Percentiles rank a stretch among this genome's conserved stretches.
These are phyloP conservation scores for Letharia columbiana DNA, from an alignment of 495 filamentous ascomycete genomes.

Conservation along the genomic window DNA sequence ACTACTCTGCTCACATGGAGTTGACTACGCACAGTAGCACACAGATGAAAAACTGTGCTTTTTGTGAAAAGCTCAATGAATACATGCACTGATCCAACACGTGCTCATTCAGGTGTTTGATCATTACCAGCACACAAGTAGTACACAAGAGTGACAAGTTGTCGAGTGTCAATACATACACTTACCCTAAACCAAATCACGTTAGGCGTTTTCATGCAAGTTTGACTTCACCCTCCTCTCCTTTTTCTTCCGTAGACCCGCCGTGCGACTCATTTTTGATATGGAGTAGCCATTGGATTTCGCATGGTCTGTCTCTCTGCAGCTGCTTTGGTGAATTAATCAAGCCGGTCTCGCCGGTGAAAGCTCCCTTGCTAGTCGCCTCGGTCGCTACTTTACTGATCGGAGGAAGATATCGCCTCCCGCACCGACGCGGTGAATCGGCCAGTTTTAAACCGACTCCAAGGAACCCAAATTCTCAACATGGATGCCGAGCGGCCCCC, in stretches of 20 bases:
- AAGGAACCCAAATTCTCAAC: not conserved
- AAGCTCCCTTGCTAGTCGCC: too few relatives aligned
- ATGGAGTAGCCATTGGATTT: not conserved
- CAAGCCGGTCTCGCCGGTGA: not conserved
- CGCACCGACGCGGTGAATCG: slow-evolving; percentile 16
- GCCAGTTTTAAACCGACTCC: slow-evolving; percentile 8
- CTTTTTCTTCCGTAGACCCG: not conserved
- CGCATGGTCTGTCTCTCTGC: not conserved
- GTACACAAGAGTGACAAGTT: too few relatives aligned
- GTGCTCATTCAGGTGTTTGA: not conserved
- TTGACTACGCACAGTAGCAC: not conserved
- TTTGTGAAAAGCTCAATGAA: not conserved
- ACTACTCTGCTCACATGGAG: not conserved
- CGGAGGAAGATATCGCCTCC: slow-evolving; percentile 9
- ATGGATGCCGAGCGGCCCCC: slow-evolving; percentile 11
- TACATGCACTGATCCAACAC: too few relatives aligned
- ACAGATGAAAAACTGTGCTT: not conserved
- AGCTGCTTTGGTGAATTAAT: not conserved
- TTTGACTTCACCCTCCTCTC: not conserved
- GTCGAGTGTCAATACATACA: too few relatives aligned
- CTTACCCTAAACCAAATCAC: not conserved
- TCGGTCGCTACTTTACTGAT: not conserved
- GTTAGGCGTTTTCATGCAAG: not conserved
- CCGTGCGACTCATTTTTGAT: not conserved
- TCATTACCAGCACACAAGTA: not conserved